Base-by-base conservation (phyloP, 768 basidiomycete species). In the Suillus subaureus region DNA sequence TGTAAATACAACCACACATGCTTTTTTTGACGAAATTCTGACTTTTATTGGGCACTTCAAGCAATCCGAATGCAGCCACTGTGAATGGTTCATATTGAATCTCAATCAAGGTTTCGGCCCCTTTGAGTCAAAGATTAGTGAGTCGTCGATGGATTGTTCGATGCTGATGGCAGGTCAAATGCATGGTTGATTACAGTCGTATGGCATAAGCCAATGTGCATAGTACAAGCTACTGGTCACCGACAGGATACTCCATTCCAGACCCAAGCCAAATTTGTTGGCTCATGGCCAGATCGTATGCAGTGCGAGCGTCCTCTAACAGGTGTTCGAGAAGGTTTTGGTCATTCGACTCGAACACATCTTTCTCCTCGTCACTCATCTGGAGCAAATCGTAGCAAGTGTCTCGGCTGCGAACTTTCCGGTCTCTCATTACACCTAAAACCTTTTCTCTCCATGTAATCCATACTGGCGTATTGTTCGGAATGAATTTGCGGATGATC, bases 391-490 rank as follows among this genome's bases (percentile, higher is more conserved):
- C 9, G 12, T 7, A 6, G 54, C 33, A 21, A 33, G 33, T 9
- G 31, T n/a, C 33, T 55, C 12, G 33, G 31, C 31, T 35, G 33
- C 33, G 12, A n/a, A 31, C 9, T 49, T 51, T 26, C 2, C 4
- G 54, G 18, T 21, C 21, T 3, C 6, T 35, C 31, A 35, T 55
- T 33, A 55, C 31, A 12, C 6, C 6, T 33, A 33, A n/a, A 18
- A 55, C 21, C 54, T 33, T 35, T n/a, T 55, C 12, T 35, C 31
- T 55, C 54, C 54, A 61, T 33, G 37, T 67, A 18, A 16, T 26
- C 66, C 66, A 65, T 39, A 40, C 66, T 13, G 39, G 35, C 31
- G 66, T 67, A 42, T 42, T 57, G 23, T 65, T 67, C 5, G 64
- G 66, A 45, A 67, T n/a, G 37, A 67, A 16, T 28, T 66, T 56